phyloP scores from a whole-genome alignment of 2,329 filamentous ascomycete genomes.

The Shiraia sp. region DNA sequence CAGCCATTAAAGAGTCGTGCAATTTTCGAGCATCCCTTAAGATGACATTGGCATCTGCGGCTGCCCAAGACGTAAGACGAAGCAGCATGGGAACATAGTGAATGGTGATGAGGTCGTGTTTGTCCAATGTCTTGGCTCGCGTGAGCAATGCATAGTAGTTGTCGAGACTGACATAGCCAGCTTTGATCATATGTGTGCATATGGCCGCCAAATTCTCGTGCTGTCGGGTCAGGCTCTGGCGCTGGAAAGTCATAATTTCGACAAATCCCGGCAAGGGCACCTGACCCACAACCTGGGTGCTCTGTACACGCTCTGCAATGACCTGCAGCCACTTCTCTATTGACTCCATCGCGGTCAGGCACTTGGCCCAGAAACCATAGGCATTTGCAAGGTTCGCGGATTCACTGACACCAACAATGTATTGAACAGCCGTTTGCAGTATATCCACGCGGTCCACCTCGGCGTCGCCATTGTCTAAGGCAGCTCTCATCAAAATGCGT shows the following conservation, averaged over 20 bases:
- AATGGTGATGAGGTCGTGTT: slow-evolving; percentile 73
- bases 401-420: slow-evolving; percentile 61
- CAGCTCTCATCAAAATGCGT: slow-evolving; percentile 74
- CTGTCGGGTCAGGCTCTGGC: slow-evolving; percentile 79
- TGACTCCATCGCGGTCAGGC: slow-evolving; percentile 73
- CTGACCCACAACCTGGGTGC: slow-evolving; percentile 74
- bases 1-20: slow-evolving; percentile 68
- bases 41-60: slow-evolving; percentile 69
- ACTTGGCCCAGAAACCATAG: slow-evolving; percentile 71
- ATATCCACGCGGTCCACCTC: slow-evolving; percentile 26
- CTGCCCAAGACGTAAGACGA: slow-evolving; percentile 76
- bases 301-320: slow-evolving; percentile 75
- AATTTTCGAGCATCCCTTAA: slow-evolving; percentile 72
- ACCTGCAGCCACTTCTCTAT: slow-evolving; percentile 77
- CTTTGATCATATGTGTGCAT: slow-evolving; percentile 76
- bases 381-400: slow-evolving; percentile 56
- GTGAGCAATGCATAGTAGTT: slow-evolving; percentile 76
- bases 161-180: slow-evolving; percentile 67
- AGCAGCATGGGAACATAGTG: slow-evolving; percentile 83
- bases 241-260: slow-evolving; percentile 80
- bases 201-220: slow-evolving; percentile 88
- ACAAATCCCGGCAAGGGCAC: slow-evolving; percentile 65
- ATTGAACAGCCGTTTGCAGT: slow-evolving; percentile 32
- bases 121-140: slow-evolving; percentile 70
- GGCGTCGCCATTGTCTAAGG: slow-evolving; percentile 50